Conservation (phyloP, 352 stramenopile genomes). For the Globisporangium middletonii region DNA sequence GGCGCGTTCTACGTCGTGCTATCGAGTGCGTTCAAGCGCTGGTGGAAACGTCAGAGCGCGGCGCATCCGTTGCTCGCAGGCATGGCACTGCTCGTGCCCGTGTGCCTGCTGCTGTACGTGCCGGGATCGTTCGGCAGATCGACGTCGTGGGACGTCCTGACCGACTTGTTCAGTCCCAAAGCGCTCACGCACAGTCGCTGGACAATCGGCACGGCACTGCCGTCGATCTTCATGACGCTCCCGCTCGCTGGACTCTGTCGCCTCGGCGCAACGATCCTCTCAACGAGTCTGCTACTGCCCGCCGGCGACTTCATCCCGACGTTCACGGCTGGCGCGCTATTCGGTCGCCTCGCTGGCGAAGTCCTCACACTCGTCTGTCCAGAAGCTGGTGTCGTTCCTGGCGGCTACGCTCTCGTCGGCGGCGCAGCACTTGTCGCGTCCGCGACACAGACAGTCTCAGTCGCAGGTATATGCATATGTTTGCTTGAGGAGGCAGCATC, state of each 20-base stretch:
- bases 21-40: constrained; percentile 29
- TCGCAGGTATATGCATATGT: constrained; percentile 23
- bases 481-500: not conserved
- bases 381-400: constrained; percentile 27
- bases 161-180: constrained; percentile 21
- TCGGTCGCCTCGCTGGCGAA: constrained; percentile 57
- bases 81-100: constrained; percentile 25
- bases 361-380: constrained; percentile 32
- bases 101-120: constrained; percentile 29
- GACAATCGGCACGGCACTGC: constrained; percentile 15
- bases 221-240: constrained; percentile 27
- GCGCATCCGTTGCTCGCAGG: constrained; percentile 21
- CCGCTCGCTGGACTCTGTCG: constrained; percentile 27
- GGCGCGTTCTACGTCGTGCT: constrained; percentile 43
- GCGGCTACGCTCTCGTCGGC: constrained; percentile 63
- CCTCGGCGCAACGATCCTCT: constrained; percentile 35
- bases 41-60: constrained; percentile 24
- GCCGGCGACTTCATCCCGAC: constrained; percentile 58
- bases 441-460: constrained; percentile 60
- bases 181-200: constrained; percentile 21
- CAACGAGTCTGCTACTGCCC: constrained; percentile 45
- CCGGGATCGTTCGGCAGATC: constrained; percentile 34
- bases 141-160: constrained; percentile 22
- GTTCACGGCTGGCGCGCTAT: constrained; percentile 47
- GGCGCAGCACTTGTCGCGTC: constrained; percentile 53